phyloP scores from a whole-genome alignment of 2,329 filamentous ascomycete genomes.

The Sclerotinia nivalis region DNA sequence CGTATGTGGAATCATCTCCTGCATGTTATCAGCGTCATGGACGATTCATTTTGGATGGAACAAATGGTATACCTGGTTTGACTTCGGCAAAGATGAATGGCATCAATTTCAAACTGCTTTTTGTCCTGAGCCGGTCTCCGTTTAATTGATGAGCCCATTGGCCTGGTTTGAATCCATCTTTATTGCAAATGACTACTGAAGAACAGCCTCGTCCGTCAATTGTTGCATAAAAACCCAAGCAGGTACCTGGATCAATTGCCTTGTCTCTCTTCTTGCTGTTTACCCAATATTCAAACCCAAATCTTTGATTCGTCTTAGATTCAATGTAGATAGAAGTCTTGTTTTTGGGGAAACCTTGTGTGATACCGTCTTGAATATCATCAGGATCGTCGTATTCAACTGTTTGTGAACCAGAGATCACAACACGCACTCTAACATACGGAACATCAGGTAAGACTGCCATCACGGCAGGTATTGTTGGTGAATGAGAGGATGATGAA shows the following conservation, averaged over 20 bases:
- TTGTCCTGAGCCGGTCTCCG: slow-evolving; percentile 7
- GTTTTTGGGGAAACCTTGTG: background rate
- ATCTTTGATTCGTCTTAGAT: background rate
- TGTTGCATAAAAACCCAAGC: slow-evolving; percentile 12
- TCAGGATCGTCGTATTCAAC: slow-evolving; percentile 14
- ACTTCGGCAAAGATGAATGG: slow-evolving; percentile 16
- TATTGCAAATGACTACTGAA: slow-evolving; percentile 10
- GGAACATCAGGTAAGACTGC: slow-evolving; percentile 13
- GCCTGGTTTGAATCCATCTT: slow-evolving; percentile 17
- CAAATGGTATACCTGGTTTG: background rate
- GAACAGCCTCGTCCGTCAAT: slow-evolving; percentile 12
- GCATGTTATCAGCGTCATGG: background rate
- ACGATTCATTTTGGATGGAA: background rate
- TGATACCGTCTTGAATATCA: background rate
- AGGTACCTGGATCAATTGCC: background rate
- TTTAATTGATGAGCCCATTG: background rate
- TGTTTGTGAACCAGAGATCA: background rate
- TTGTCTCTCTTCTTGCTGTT: background rate
- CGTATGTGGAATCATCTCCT: background rate
- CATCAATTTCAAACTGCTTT: background rate
- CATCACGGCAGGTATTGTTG: background rate
- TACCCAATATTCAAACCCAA: slow-evolving; percentile 5
- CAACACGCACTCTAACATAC: slow-evolving; percentile 10
- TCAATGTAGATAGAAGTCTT: slow-evolving; percentile 20
- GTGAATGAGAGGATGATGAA: no score